Evolutionary conservation across 805 yeast genomes (phyloP).

Genomic region (Clavispora fructus): DNA sequence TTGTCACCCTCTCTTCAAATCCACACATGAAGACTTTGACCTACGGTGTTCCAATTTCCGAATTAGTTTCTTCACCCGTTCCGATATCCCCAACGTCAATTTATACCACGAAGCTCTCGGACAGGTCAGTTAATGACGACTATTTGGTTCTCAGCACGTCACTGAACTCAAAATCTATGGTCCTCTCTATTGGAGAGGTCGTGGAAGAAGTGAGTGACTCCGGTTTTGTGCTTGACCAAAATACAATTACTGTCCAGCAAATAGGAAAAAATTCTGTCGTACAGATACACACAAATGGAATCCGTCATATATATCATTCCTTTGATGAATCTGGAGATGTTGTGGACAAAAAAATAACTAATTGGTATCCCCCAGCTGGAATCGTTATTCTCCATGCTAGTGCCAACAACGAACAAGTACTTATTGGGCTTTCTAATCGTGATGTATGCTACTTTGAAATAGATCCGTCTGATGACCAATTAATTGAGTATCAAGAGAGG

Average conservation of each 20-base stretch:
- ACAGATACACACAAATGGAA: constrained; percentile 69
- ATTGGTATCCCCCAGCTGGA: constrained; percentile 86
- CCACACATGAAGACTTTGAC: constrained; percentile 45
- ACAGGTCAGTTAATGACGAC: constrained; percentile 47
- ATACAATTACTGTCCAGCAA: constrained; percentile 65
- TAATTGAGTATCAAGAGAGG: constrained; percentile 66
- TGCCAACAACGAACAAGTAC: constrained; percentile 63
- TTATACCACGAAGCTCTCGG: constrained; percentile 53
- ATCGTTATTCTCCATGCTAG: constrained; percentile 55
- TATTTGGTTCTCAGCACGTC: constrained; percentile 57
- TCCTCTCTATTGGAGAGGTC: constrained; percentile 72
- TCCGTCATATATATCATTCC: constrained; percentile 44
- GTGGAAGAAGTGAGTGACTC: constrained; percentile 72
- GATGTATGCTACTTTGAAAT: constrained; percentile 81
- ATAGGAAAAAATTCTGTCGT: constrained; percentile 59
- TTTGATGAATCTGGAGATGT: constrained; percentile 5
- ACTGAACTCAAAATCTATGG: constrained; percentile 61
- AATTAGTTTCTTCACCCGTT: constrained; percentile 68
- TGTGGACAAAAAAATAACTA: constrained; percentile 21
- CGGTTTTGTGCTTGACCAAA: constrained; percentile 48
- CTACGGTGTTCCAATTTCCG: constrained; percentile 57
- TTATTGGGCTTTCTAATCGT: constrained; percentile 63
- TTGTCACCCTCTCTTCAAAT: constrained; percentile 31
- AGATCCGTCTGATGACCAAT: constrained; percentile 50
- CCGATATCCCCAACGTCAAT: constrained; percentile 60